Base-by-base conservation (phyloP, 306 rosid genomes). In the Cotoneaster glaucophyllus region DNA sequence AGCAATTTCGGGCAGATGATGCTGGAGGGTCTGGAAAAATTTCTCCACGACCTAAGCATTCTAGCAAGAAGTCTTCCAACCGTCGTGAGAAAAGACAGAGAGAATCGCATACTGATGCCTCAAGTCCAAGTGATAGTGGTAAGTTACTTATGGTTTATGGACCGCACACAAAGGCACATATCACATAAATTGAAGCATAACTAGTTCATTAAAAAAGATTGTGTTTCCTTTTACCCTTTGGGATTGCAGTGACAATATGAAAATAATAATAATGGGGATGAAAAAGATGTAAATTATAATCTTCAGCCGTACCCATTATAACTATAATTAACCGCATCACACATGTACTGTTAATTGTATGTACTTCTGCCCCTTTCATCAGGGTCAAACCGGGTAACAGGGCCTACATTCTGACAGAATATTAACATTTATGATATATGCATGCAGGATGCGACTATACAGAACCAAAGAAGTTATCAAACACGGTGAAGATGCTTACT, bases 401-500 rank as follows among this genome's bases (percentile, higher is more conserved):
- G 44, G 44, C 44, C 44, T 41, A 41, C 44, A 41, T 9, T 41
- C 4, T 10, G 44, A 41, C 44, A 41, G 44, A 10, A 41, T 41
- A 41, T 41, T 62, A 17, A 71, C 64, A 32, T 73, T 54, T 13
- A 14, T 69, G 25, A 48, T 8, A 31, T 25, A 77, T 80, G 65
- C 72, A 71, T 74, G 71, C 78, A 92, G 97, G 85, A 66, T 83
- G 83, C 31, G 66, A 18, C 44, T 34, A 31, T 64, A 9, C 75
- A 53, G 81, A 81, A 77, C 84, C 86, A 59, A 84, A 71, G 74
- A 64, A 71, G 54, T 79, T 86, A 76, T 68, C 73, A 66, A 85
- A 80, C 79, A 82, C 73, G 85, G 87, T 85, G 90, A 92, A 88
- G 88, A 85, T 88, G 91, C 86, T 92, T 45, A 85, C 93, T 41